Evolutionary conservation across 2,329 filamentous ascomycete species (phyloP).

Genomic region (Incumbomyces delicatus): DNA sequence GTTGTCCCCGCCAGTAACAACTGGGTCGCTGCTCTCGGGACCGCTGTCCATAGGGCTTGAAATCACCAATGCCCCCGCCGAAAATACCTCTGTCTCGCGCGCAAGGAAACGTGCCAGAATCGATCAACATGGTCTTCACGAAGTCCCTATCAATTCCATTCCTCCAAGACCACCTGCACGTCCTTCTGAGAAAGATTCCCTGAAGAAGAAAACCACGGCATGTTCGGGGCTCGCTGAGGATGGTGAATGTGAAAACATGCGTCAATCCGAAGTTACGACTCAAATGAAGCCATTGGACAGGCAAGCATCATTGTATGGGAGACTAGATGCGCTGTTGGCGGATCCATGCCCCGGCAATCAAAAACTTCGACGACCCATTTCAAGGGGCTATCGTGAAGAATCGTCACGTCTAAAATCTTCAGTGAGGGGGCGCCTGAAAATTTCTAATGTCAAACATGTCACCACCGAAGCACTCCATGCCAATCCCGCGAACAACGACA

Average conservation of each 20-base stretch:
- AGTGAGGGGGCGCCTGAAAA: background rate
- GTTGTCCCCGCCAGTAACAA: background rate
- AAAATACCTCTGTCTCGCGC: background rate
- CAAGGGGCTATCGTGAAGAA: background rate
- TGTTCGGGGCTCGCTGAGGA: conserved; percentile 43
- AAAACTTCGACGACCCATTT: background rate
- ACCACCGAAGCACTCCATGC: background rate
- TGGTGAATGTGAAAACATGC: conserved; percentile 23
- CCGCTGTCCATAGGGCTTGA: background rate
- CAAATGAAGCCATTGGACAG: background rate
- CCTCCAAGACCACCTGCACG: background rate
- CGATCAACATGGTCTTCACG: background rate
- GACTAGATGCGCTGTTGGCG: conserved; percentile 11
- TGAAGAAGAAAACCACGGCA: conserved; percentile 15
- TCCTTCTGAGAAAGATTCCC: background rate
- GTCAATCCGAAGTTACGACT: too few species aligned
- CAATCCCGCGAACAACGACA: background rate
- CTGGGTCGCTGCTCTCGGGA: background rate
- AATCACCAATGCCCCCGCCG: background rate
- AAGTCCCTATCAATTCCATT: background rate
- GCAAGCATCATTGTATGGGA: conserved; percentile 8
- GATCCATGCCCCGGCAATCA: conserved; percentile 5
- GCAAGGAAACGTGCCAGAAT: conserved; percentile 1
- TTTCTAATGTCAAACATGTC: background rate
- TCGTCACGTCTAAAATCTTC: background rate